Percentiles rank a stretch among this genome's conserved stretches.
Evolutionary conservation across 2,329 filamentous ascomycete species (phyloP).

Genomic region (Chaetomium globosum): DNA sequence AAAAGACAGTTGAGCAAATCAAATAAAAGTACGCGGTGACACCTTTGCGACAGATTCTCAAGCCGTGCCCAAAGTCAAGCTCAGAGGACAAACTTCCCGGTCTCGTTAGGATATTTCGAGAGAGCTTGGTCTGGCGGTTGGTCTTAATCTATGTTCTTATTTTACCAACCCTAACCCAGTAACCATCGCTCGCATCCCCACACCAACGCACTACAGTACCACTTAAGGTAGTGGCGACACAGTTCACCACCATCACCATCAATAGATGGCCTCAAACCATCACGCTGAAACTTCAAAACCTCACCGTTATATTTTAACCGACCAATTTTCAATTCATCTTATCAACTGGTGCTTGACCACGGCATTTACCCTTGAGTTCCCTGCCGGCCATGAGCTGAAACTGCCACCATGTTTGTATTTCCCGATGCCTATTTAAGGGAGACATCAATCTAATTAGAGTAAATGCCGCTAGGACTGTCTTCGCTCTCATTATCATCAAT

Average conservation of each 20-base stretch:
- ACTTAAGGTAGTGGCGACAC: background rate
- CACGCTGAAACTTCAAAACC: background rate
- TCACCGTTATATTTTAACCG: background rate
- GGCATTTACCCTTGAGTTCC: background rate
- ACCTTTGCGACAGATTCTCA: background rate
- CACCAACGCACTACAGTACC: background rate
- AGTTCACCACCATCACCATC: background rate
- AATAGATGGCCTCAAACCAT: background rate
- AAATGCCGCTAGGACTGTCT: conserved; percentile 75
- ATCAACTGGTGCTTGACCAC: background rate
- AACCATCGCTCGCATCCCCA: background rate
- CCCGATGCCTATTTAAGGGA: background rate
- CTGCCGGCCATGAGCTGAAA: conserved; percentile 27
- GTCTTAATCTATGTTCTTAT: too few relatives aligned
- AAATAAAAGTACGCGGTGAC: background rate
- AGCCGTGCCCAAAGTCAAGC: background rate
- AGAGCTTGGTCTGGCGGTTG: too few relatives aligned
- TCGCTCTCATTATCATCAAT: conserved; percentile 95
- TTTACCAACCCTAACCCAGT: background rate
- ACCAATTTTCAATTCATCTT: too few relatives aligned
- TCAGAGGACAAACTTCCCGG: background rate
- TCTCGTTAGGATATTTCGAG: too few relatives aligned
- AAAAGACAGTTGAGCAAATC: background rate
- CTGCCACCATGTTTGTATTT: conserved; percentile 30
- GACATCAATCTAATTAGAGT: background rate